Evolutionary conservation across 2,329 filamentous ascomycete genomes (phyloP).

Genomic region (Diatrype stigma): DNA sequence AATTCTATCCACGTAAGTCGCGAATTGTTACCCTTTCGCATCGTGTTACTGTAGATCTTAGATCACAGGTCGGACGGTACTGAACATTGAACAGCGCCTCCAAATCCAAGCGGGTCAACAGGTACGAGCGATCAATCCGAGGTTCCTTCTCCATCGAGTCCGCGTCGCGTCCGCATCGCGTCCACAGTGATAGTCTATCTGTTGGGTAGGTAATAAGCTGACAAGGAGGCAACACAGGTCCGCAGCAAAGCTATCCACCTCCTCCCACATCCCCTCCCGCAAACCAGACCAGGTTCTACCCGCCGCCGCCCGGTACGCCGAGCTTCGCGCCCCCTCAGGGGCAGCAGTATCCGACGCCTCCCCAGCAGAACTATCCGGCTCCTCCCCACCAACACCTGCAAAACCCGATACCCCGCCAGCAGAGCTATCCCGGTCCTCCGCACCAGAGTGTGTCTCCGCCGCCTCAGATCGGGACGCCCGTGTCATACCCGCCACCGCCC

Average conservation of each 20-base stretch:
- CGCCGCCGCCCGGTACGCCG: slow-evolving; percentile 37
- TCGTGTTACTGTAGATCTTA: neutral
- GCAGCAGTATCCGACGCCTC: slow-evolving; percentile 30
- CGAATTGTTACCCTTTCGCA: neutral
- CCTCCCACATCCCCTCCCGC: slow-evolving; percentile 46
- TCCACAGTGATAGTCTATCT: slow-evolving; percentile 15
- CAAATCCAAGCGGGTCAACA: slow-evolving; percentile 32
- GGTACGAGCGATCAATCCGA: slow-evolving; percentile 14
- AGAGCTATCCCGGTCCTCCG: slow-evolving; percentile 25
- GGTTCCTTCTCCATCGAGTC: slow-evolving; percentile 8
- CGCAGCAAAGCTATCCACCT: slow-evolving; percentile 39
- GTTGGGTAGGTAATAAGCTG: slow-evolving; percentile 5
- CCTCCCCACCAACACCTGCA: slow-evolving; percentile 19
- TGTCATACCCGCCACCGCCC: slow-evolving; percentile 28
- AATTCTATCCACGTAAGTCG: slow-evolving; percentile 45
- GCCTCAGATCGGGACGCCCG: slow-evolving; percentile 27
- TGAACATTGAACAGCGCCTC: slow-evolving; percentile 34
- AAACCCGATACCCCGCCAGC: slow-evolving; percentile 19
- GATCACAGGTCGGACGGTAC: slow-evolving; percentile 6
- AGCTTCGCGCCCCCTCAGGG: slow-evolving; percentile 27
- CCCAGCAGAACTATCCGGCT: slow-evolving; percentile 25
- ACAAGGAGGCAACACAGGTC: slow-evolving; percentile 14
- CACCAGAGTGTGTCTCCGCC: slow-evolving; percentile 34
- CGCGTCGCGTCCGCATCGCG: slow-evolving; percentile 12
- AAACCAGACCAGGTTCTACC: slow-evolving; percentile 40